Percentiles rank a stretch among this genome's conserved stretches.
Conservation (phyloP, 2,329 filamentous ascomycete genomes). For the Aspergillus fischeri region DNA sequence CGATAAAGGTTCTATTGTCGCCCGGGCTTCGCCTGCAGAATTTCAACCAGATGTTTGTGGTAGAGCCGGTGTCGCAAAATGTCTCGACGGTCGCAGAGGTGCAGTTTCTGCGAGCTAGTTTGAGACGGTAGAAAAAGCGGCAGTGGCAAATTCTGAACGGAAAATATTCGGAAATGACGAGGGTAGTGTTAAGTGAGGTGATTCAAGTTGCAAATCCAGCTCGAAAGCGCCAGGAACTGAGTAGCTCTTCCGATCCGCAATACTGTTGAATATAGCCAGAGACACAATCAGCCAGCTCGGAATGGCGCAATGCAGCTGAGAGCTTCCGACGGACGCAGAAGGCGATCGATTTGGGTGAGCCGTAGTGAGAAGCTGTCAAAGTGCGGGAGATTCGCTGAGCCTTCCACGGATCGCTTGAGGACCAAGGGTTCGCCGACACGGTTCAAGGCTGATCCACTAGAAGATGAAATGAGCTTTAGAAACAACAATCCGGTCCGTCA, state of each 20-base stretch:
- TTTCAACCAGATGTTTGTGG: background rate
- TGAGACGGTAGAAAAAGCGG: background rate
- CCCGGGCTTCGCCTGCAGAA: background rate
- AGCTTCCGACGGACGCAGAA: slow-evolving; percentile 1
- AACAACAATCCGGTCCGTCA: background rate
- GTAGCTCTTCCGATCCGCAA: background rate
- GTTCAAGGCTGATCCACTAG: slow-evolving; percentile 5
- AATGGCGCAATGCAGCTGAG: slow-evolving; percentile 3
- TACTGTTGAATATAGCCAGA: background rate
- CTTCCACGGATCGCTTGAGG: slow-evolving; percentile 27
- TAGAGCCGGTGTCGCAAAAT: background rate
- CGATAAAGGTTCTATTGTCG: background rate
- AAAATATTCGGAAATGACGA: background rate
- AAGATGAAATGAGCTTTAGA: slow-evolving; percentile 1
- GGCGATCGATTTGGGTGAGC: slow-evolving; percentile 22
- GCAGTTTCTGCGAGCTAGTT: slow-evolving; percentile 4
- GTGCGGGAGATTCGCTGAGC: slow-evolving; percentile 30
- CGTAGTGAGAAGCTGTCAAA: slow-evolving; percentile 28
- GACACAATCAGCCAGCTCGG: slow-evolving; percentile 2
- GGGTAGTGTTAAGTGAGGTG: background rate
- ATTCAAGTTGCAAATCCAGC: background rate
- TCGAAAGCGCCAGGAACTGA: background rate
- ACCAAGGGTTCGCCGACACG: slow-evolving; percentile 18
- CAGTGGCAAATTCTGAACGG: slow-evolving; percentile 1
- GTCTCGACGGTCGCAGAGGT: slow-evolving; percentile 2